Base-by-base conservation (phyloP, 176 grass and related monocot genomes). In the Urochloa ruziziensis region DNA sequence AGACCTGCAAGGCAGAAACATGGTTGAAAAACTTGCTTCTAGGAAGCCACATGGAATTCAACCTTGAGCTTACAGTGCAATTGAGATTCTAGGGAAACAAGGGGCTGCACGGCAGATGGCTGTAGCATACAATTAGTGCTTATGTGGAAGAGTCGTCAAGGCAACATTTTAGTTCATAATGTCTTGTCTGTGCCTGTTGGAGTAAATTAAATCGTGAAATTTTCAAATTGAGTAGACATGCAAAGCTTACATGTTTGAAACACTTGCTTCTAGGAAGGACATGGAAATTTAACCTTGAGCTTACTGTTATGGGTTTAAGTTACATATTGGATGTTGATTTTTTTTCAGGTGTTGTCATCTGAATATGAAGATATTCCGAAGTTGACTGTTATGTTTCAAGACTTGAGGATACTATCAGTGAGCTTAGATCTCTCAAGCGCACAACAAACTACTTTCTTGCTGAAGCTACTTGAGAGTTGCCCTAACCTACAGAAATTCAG, bases 401-500 rank as follows among this genome's bases (percentile, higher is more conserved):
- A 86, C 25, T 54, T 90, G 60, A 83, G 51, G 67, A 75, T 60
- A 62, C 21, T 86, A 44, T 73, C 80, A 43, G 79, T 90, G 67
- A 86, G 74, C 74, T 59, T 90, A 61, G 60, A 86, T 74, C 39
- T 86, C 25, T 68, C 67, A 49, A 27, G 21, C 12, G 49, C 80
- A 68, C 25, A 28, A 27, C 67, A 86, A 68, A 32, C 19, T 74
- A 10, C 23, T 83, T 79, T 83, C 60, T 21, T 75, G 40, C 40
- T 83, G 84, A 87, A 90, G 67, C 80, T 90, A 51, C 84, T 90
- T 28, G 80, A 74, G 88, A 83, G 80, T 25, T 90, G 84, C 40
- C 80, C 80, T 65, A 83, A 47, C 67, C 74, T 90, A 52, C 59
- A 83, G 10, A 52, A 67, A 0, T 79, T 83, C 19, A 52, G 19